Evolutionary conservation across 768 basidiomycete genomes (phyloP), one percentile per base, ranked within the genome.

Genomic region (Lyophyllum atratum): DNA sequence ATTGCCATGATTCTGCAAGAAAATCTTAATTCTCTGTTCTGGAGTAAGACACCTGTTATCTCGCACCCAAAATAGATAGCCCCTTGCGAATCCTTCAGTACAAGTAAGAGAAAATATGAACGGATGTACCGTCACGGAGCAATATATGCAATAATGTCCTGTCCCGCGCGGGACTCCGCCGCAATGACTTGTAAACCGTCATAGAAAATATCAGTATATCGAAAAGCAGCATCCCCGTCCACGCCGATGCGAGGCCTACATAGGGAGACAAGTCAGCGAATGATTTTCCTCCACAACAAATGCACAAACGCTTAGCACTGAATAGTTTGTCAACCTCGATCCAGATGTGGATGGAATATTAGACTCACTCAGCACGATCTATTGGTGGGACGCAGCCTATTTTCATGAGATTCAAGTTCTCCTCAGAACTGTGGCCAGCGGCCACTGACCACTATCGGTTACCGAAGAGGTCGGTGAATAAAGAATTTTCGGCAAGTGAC

Each of bases 21-120:
- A 9, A 6, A 31, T 10, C 31, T 34, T 34, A 28, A 40, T 22
- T 15, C 21, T 22, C 31, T 9, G 14, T 37, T 19, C 28, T 10
- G 15, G 19, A 19, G 4, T 4, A 9, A 25, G 4, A 11, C 31
- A 51, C 7, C 11, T 17, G 17, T 1, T 28, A 15, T 28, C 29
- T 26, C 69, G 52, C 52, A 77, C 78, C 68, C 76, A 61, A 77
- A 80, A 60, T 80, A 80, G 10, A 77, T 62, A 15, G 73, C 67
- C 3, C 77, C 78, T 79, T 29, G 15, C 43, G 21, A 33, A 26
- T 33, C 17, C 5, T 57, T 58, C 19, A 52, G 40, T 17, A 19
- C 28, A 12, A 19, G 21, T 1, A 25, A 40, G 42, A 43, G 25
- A 39, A 17, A 50, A 19, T 19, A 33, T 22, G 7, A 24, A 11